Percentiles rank a stretch among this genome's conserved stretches.
phyloP scores from a whole-genome alignment of 2,329 filamentous ascomycete genomes.

The Paecilomyces fulvus region DNA sequence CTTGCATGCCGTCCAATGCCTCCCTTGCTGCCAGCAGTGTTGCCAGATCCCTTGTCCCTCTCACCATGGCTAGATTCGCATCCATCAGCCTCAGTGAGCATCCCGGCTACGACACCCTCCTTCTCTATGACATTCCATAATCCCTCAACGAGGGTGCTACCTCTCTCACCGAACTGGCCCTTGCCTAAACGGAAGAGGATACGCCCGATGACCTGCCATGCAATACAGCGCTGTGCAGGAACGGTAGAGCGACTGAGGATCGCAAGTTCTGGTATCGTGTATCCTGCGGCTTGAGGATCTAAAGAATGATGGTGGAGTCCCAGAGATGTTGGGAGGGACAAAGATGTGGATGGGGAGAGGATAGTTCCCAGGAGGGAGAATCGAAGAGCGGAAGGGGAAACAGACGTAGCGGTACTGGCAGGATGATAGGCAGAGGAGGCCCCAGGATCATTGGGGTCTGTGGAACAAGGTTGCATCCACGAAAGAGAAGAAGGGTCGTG shows the following conservation, averaged over 20 bases:
- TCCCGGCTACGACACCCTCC: constrained; percentile 64
- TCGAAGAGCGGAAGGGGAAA: constrained; percentile 60
- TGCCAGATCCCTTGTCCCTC: constrained; percentile 36
- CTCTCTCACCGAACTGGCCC: constrained; percentile 57
- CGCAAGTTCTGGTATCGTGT: constrained; percentile 81
- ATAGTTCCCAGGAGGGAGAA: constrained; percentile 82
- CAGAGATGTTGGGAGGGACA: constrained; percentile 64
- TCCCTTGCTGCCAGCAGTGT: constrained; percentile 7
- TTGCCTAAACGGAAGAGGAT: constrained; percentile 74
- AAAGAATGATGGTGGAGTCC: constrained; percentile 91
- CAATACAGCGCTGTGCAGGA: constrained; percentile 78
- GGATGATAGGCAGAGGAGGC: constrained; percentile 75
- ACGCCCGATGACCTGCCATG: constrained; percentile 82
- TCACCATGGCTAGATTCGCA: constrained; percentile 32
- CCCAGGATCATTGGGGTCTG: constrained; percentile 54
- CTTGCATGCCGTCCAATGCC: constrained; percentile 57
- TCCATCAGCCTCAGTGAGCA: constrained; percentile 64
- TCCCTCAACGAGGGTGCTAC: constrained; percentile 60
- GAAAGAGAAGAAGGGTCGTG: constrained; percentile 77
- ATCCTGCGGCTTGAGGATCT: constrained; percentile 87
- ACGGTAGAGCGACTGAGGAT: constrained; percentile 72
- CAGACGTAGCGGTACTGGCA: constrained; percentile 58
- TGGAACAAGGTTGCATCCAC: constrained; percentile 74
- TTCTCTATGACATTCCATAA: constrained; percentile 76
- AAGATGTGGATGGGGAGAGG: constrained; percentile 65